These are phyloP conservation scores for Fraxinus greggii DNA, from an alignment of 305 asterid species.

Conservation along the genomic window DNA sequence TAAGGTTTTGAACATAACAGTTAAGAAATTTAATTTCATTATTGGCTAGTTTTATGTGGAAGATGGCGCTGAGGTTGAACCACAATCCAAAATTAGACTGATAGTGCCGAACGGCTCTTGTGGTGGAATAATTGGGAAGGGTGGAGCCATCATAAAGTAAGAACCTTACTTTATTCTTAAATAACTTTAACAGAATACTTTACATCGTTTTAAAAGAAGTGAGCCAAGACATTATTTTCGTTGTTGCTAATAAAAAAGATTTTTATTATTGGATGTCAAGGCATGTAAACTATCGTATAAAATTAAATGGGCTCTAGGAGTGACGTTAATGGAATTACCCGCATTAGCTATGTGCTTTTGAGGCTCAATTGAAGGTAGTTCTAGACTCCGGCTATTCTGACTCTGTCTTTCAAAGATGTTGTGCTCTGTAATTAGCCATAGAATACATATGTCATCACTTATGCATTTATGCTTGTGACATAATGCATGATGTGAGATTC, in stretches of 20 bases:
- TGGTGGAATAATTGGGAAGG: conserved; percentile 97
- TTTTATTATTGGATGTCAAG: not conserved
- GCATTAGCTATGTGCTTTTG: conserved; percentile 19
- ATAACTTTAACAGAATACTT: not conserved
- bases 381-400: conserved; percentile 3
- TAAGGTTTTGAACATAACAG: conserved; percentile 20
- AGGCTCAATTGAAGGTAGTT: conserved; percentile 16
- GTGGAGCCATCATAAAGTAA: conserved; percentile 84
- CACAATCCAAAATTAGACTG: conserved; percentile 65
- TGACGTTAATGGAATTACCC: not conserved
- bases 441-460: not conserved
- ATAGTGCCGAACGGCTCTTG: conserved; percentile 90
- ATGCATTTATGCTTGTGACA: not conserved
- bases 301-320: not conserved
- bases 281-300: not conserved
- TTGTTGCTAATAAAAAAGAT: not conserved
- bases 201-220: not conserved
- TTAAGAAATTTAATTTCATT: conserved; percentile 21
- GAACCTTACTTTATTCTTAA: conserved; percentile 14
- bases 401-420: not conserved
- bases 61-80: conserved; percentile 63
- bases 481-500: not conserved
- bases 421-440: not conserved
- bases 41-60: conserved; percentile 62
- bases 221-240: not conserved